phyloP scores from a whole-genome alignment of 768 basidiomycete genomes.

The Cystobasidium ongulense region DNA sequence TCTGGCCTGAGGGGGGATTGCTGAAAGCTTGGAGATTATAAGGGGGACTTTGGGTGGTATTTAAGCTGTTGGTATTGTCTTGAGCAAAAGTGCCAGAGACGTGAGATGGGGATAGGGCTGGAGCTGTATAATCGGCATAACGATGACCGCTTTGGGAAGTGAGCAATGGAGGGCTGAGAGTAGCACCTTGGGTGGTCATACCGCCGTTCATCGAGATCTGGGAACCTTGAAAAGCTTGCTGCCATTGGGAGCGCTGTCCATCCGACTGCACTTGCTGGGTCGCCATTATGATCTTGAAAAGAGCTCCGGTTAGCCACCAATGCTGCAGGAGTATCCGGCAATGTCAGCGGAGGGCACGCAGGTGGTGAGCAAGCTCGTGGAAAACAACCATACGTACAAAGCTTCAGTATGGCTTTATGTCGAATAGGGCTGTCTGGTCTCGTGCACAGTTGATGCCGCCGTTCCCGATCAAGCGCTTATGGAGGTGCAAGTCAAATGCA shows the following conservation, averaged over 20 bases:
- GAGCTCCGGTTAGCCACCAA: neutral
- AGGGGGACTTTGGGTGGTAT: neutral
- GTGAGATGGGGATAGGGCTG: neutral
- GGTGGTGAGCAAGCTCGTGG: neutral
- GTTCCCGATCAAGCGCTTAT: neutral
- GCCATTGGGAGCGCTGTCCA: neutral
- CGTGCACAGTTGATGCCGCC: neutral
- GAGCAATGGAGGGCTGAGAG: neutral
- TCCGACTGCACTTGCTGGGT: neutral
- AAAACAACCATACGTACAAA: neutral
- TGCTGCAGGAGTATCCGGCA: neutral
- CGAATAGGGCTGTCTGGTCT: neutral
- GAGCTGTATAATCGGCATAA: slow-evolving; percentile 9
- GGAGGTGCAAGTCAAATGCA: neutral
- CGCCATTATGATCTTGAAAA: neutral
- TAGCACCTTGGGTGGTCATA: neutral
- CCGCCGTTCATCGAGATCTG: neutral
- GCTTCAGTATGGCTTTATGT: neutral
- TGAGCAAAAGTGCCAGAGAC: neutral
- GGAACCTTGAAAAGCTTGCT: neutral
- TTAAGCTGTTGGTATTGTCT: neutral
- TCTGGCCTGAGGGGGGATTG: neutral
- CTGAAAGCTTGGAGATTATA: neutral
- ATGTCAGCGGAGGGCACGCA: neutral
- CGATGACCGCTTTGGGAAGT: slow-evolving; percentile 7